Percentiles rank a stretch among this genome's conserved stretches.
These are phyloP conservation scores for Rhynchospora pubera DNA, from an alignment of 176 grass and related monocot genomes.

Conservation along the genomic window DNA sequence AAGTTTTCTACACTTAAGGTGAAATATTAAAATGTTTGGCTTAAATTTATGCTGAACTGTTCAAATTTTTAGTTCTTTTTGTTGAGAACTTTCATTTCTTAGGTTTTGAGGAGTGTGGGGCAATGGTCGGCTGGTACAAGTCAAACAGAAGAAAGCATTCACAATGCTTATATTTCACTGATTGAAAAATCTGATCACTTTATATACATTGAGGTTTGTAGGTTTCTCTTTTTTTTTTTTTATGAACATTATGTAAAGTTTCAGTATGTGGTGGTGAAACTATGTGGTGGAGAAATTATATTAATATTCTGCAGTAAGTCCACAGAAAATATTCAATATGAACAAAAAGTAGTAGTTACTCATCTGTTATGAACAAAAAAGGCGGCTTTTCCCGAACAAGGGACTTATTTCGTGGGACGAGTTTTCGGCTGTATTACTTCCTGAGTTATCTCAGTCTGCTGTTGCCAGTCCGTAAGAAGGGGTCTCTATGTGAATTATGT, in stretches of 20 bases:
- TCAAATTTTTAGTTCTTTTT: constrained; percentile 8
- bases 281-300: background rate
- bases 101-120: constrained; percentile 77
- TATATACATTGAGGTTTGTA: constrained; percentile 52
- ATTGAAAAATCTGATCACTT: constrained; percentile 79
- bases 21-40: background rate
- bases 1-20: background rate
- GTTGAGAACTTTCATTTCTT: constrained; percentile 5
- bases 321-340: background rate
- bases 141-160: constrained; percentile 85
- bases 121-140: constrained; percentile 74
- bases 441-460: no score
- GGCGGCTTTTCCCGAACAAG: no score
- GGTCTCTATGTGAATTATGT: no score
- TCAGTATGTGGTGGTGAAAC: no score
- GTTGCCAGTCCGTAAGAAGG: no score
- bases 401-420: no score
- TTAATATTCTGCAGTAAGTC: background rate
- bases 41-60: background rate
- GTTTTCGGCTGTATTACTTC: no score
- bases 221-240: constrained; percentile 6
- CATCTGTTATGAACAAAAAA: no score
- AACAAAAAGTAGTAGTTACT: no score
- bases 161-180: constrained; percentile 65
- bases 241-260: background rate